Evolutionary conservation across 192 early-diverging fungal species (phyloP), one percentile per base, ranked within the genome.

Genomic region (Helicostylum pulchrum): DNA sequence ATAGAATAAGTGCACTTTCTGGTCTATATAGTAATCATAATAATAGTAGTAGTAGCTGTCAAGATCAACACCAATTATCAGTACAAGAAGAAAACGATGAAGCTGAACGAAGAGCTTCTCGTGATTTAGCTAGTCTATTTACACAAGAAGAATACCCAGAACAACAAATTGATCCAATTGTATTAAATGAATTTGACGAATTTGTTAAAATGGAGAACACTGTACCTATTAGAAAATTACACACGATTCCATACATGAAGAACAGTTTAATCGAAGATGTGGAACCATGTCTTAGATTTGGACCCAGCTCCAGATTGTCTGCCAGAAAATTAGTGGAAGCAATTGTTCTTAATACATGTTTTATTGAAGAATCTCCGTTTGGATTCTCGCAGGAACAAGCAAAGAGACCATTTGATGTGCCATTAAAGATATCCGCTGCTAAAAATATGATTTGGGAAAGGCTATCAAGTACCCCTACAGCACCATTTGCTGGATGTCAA

Each of bases 241-340:
- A 89, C 62, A 87, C 78, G 20, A 72, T 93, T 53, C 77, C 82
- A 3, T 99, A 94, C 72, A 91, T 99, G 86, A 85, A 87, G 44
- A 92, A 92, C 63, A 87, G 88, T 32, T 78, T 92, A 45, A 87
- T 87, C 15, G 95, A 97, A 66, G 97, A 99, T 66, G 80, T 97
- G 9, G 89, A 89, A 65, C 93, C 94, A 3, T 97, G 94, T 66
- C 81, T 99, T 67, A 82, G 95, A 20, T 97, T 99, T 74, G 94
- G 95, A 20, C 86, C 88, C 20, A 88, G 85, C 47, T 90, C 97
- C 30, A 85, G 92, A 17, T 86, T 95, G 3, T 94, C 94, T 39
- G 87, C 91, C 5, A 87, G 83, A 49, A 95, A 92, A 77, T 76
- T 99, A 6, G 79, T 90, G 32, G 95, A 99, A 53, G 89, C 93